Evolutionary conservation across 2,329 filamentous ascomycete species (phyloP), one percentile per base, ranked within the genome.

Genomic region (Dactylellina parvicollis): DNA sequence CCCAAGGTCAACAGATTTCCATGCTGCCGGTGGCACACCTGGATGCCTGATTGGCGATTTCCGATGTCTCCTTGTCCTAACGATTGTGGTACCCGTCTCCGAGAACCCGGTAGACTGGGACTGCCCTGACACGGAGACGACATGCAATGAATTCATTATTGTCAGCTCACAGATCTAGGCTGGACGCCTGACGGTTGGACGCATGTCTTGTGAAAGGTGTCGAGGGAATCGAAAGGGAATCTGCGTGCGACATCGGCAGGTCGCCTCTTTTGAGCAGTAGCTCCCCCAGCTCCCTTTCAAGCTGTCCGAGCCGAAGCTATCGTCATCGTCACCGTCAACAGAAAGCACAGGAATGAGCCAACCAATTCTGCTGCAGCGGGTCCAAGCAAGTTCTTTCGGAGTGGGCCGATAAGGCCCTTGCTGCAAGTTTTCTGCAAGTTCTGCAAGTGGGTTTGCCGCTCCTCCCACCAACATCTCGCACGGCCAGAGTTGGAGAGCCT

Each of bases 21-120:
- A 30, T n/a, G 38, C 22, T 28, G 22, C 42, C 9, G 12, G 28
- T 49, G 18, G 28, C 20, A 56, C 34, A 28, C 9, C 22, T 12
- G 26, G 9, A 38, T 14, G 34, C 4, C 10, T 14, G 16, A 38
- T 3, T 14, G 16, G 4, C 4, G 12, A 44, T 44, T 44, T 14
- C 16, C 57, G 30, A 61, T 40, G 57, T n/a, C n/a, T n/a, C n/a
- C n/a, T n/a, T n/a, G n/a, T n/a, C n/a, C n/a, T 5, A 22, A 4
- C 9, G 16, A 24, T 22, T 42, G 59, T 64, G 46, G 18, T 28
- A 66, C 61, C 61, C 30, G 26, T 66, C 50, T 49, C 40, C 61
- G 61, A 57, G 40, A 50, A 20, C 20, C 52, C 14, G 61, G 50
- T 4, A 59, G 47, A 22, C 18, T 55, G 28, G 47, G 47, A n/a